Percentiles rank a stretch among this genome's conserved stretches.
phyloP scores from a whole-genome alignment of 352 stramenopile genomes.

The Bremia lactucae region DNA sequence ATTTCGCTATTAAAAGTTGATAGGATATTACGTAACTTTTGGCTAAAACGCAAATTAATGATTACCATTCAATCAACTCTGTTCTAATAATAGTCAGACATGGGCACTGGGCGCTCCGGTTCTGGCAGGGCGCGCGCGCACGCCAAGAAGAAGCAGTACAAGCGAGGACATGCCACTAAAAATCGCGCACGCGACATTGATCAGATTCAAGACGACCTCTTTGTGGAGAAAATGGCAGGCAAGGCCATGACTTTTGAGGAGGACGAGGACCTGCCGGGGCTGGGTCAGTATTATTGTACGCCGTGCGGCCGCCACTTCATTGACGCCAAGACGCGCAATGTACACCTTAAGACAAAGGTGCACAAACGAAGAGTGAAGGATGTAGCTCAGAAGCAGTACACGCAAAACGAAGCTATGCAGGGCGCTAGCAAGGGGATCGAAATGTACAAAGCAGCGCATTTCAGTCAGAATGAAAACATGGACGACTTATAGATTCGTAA shows the following conservation, averaged over 20 bases:
- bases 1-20: conserved; percentile 45
- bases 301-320: conserved; percentile 82
- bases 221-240: conserved; percentile 43
- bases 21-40: no score
- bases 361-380: conserved; percentile 85
- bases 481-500: conserved; percentile 39
- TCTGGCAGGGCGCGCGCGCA: conserved; percentile 53
- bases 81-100: not conserved
- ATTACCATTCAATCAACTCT: conserved; percentile 12
- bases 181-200: conserved; percentile 70
- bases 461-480: conserved; percentile 36
- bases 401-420: conserved; percentile 71
- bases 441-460: conserved; percentile 51
- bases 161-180: conserved; percentile 75
- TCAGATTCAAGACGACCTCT: conserved; percentile 84
- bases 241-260: conserved; percentile 58
- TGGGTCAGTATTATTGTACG: conserved; percentile 84
- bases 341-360: conserved; percentile 77
- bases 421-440: conserved; percentile 64
- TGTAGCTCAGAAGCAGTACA: conserved; percentile 85
- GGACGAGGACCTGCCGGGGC: conserved; percentile 76
- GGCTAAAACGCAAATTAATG: not conserved
- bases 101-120: conserved; percentile 29
- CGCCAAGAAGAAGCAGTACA: conserved; percentile 85
- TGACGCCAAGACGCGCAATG: conserved; percentile 61